Base-by-base conservation (phyloP, 768 basidiomycete genomes). In the Mycena chlorophos region DNA sequence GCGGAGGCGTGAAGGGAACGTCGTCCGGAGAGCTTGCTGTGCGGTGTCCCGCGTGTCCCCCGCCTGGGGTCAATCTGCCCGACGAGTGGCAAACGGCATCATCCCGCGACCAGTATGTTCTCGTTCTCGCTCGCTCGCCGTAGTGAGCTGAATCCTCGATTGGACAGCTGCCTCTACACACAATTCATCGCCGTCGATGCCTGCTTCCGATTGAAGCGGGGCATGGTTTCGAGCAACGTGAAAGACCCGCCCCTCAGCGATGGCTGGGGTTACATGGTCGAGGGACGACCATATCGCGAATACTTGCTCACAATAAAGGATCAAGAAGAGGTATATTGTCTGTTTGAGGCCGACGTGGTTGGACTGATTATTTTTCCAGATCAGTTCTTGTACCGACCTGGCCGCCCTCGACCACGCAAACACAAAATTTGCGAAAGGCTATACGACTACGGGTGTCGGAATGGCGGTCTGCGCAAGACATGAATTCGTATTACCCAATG, bases 11-110 rank as follows among this genome's bases (percentile, higher is more conserved):
- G 2, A 10, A 2, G 0, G 42, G 37, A 8, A 52, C 52, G n/a
- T 26, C 1, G 8, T 51, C 29, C 40, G 57, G 53, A 3, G 52
- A 46, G 43, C 45, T 62, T 2, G 57, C 54, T 2, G 1, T 58
- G 2, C 23, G 10, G 2, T 62, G 60, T 23, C 37, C 49, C 1
- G 57, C 60, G 0, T 62, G 60, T 34, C 60, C 60, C 0, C 52
- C 45, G 2, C 49, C 57, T 1, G 53, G 17, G 20, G 16, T 25
- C 0, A 61, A 61, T 23, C 37, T 61, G 13, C 60, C 56, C 0
- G 23, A 23, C 1, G 55, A 39, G 2, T 61, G 56, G 56, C 29
- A 49, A 14, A 20, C 47, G 10, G 40, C 40, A 10, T 8, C 12
- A 6, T 8, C 40, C 10, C 10, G 22, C 14, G 40, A 43, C 12